phyloP scores from a whole-genome alignment of 2,329 filamentous ascomycete genomes.

The Helminthosporium solani region DNA sequence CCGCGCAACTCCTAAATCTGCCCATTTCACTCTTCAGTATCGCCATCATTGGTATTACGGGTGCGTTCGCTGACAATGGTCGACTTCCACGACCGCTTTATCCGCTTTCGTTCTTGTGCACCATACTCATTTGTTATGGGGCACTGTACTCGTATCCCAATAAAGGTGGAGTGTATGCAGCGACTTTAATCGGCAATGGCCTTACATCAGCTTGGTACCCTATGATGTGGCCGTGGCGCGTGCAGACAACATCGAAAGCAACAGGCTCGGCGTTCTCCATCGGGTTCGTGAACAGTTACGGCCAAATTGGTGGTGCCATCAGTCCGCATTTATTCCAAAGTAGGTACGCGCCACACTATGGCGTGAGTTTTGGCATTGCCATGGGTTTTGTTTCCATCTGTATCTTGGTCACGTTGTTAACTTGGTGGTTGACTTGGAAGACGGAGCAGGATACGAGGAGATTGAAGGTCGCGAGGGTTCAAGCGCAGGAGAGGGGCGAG shows the following conservation, averaged over 20 bases:
- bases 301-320: conserved; percentile 49
- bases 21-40: conserved; percentile 35
- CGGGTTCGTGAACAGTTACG: conserved; percentile 47
- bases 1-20: conserved; percentile 14
- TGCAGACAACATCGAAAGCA: conserved; percentile 30
- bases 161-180: conserved; percentile 48
- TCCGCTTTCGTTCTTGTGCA: conserved; percentile 44
- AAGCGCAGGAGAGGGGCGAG: conserved; percentile 12
- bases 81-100: conserved; percentile 45
- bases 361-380: conserved; percentile 40
- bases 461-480: conserved; percentile 16
- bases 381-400: conserved; percentile 44
- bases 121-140: conserved; percentile 47
- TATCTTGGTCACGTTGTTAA: conserved; percentile 41
- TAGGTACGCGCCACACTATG: conserved; percentile 46
- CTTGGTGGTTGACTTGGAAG: conserved; percentile 46
- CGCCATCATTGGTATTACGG: conserved; percentile 50
- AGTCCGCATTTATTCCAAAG: conserved; percentile 49
- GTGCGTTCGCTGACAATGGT: conserved; percentile 23
- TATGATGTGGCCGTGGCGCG: conserved; percentile 45
- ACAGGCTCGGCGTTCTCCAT: conserved; percentile 50
- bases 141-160: conserved; percentile 17
- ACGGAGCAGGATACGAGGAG: conserved; percentile 42
- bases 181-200: conserved; percentile 16
- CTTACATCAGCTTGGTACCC: conserved; percentile 17